Evolutionary conservation across 768 basidiomycete species (phyloP), one percentile per base, ranked within the genome.

Genomic region (Rhizopogon vesiculosus): DNA sequence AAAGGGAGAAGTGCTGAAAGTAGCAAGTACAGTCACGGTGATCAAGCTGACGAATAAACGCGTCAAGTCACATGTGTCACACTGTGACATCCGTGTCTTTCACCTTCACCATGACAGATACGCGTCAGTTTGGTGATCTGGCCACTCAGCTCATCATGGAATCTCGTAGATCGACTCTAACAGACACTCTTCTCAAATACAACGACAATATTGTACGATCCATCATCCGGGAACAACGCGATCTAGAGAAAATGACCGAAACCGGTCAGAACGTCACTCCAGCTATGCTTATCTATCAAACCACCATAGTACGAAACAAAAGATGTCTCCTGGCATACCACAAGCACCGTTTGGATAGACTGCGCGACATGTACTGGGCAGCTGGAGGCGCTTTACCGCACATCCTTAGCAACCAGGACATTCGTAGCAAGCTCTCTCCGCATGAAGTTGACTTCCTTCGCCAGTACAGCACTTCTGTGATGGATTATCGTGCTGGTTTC

Each of bases 271-370:
- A 83, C 2, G 63, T 78, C 54, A 70, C 78, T 19, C 76, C 77
- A 18, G 81, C 85, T 18, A 74, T 95, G 58, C 81, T 92, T 62
- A 83, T 98, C 64, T 86, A 90, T 67, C 92, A 96, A 71, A 91
- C 95, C 7, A 85, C 91, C 39, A 88, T 96, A 62, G 78, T 86
- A 41, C 84, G 94, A 59, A 97, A 98, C 78, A 97, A 96, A 69
- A 88, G 97, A n/a, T 93, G 92, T 68, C 79, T 98, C 3, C 82
- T 98, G 44, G 93, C 93, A 0, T 99, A 98, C 72, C 93, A 98
- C 70, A 74, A 82, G 25, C 92, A 94, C 73, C 82, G 96, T 54
- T 72, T 92, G 40, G 88, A 92, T 66, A 84, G 86, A 51, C 81
- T 98, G 51, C 82, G 86, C 56, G 87, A 93, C 64, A 79, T 91